Evolutionary conservation across 805 yeast genomes (phyloP).

Genomic region (Candida tibetensis): DNA sequence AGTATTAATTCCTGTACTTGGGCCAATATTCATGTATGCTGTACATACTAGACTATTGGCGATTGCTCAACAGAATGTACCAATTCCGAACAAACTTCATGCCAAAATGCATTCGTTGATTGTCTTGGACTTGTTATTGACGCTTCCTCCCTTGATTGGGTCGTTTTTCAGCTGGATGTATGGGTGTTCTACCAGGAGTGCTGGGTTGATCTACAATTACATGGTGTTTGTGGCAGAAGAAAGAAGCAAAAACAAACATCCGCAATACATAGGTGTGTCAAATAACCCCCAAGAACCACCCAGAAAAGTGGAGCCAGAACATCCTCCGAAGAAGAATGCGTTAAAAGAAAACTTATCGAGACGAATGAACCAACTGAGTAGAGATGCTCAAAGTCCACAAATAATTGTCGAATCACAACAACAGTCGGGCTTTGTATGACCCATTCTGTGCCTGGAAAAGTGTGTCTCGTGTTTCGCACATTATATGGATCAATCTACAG

Average conservation of each 20-base stretch:
- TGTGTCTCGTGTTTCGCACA: neutral
- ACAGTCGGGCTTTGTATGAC: constrained; percentile 6
- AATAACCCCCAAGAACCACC: neutral
- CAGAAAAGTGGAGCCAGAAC: neutral
- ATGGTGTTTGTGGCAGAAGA: constrained; percentile 13
- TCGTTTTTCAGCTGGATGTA: constrained; percentile 75
- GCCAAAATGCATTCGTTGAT: constrained; percentile 78
- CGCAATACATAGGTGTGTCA: constrained; percentile 4
- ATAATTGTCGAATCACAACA: constrained; percentile 5
- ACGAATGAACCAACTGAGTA: neutral
- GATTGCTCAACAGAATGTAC: constrained; percentile 54
- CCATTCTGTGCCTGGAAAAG: neutral
- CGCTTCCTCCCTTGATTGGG: constrained; percentile 81
- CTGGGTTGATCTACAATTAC: constrained; percentile 62
- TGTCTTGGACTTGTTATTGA: constrained; percentile 65
- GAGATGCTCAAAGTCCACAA: too few relatives aligned
- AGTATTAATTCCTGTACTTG: constrained; percentile 75
- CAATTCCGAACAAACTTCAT: constrained; percentile 55
- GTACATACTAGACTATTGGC: constrained; percentile 68
- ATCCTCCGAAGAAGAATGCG: neutral
- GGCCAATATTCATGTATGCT: constrained; percentile 77
- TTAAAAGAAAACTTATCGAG: neutral
- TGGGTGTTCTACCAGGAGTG: constrained; percentile 86
- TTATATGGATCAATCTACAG: too few relatives aligned
- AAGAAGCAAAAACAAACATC: constrained; percentile 10